Evolutionary conservation across 2,329 filamentous ascomycete genomes (phyloP).

Genomic region (Colletotrichum sp.): DNA sequence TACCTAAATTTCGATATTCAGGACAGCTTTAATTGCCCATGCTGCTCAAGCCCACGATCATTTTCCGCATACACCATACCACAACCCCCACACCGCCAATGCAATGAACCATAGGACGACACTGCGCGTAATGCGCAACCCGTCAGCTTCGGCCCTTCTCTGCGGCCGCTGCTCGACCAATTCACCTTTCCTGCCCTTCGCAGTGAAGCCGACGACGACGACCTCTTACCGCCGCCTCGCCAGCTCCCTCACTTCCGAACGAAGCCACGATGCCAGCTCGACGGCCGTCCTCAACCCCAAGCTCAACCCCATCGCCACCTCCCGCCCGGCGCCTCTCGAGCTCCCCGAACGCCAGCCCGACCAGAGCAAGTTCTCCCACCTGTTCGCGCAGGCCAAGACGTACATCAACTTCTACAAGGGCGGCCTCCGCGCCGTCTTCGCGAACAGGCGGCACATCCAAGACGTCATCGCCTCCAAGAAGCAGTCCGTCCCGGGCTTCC

Average conservation of each 20-base stretch:
- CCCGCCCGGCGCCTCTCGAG: slow-evolving; percentile 72
- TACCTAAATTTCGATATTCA: slow-evolving; percentile 6
- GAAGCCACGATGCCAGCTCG: not conserved
- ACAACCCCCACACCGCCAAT: not conserved
- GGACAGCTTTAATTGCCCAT: not conserved
- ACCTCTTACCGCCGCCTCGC: slow-evolving; percentile 5
- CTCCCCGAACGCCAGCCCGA: slow-evolving; percentile 60
- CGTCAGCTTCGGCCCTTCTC: not conserved
- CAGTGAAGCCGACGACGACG: not conserved
- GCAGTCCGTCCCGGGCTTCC: slow-evolving; percentile 61
- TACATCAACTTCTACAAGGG: slow-evolving; percentile 89
- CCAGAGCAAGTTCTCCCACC: slow-evolving; percentile 45
- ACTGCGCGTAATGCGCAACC: slow-evolving; percentile 21
- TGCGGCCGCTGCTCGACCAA: not conserved
- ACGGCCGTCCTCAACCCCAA: slow-evolving; percentile 9
- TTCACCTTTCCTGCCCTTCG: not conserved
- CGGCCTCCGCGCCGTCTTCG: slow-evolving; percentile 76
- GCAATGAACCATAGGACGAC: slow-evolving; percentile 22
- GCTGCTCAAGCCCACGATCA: not conserved
- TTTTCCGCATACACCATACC: not conserved
- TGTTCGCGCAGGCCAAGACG: slow-evolving; percentile 69
- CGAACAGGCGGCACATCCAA: slow-evolving; percentile 64
- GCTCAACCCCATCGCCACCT: slow-evolving; percentile 76
- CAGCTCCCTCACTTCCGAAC: not conserved
- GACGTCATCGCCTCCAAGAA: slow-evolving; percentile 49